Evolutionary conservation across 805 yeast genomes (phyloP), one percentile per base, ranked within the genome.

Genomic region (Kodamaea leandrae): DNA sequence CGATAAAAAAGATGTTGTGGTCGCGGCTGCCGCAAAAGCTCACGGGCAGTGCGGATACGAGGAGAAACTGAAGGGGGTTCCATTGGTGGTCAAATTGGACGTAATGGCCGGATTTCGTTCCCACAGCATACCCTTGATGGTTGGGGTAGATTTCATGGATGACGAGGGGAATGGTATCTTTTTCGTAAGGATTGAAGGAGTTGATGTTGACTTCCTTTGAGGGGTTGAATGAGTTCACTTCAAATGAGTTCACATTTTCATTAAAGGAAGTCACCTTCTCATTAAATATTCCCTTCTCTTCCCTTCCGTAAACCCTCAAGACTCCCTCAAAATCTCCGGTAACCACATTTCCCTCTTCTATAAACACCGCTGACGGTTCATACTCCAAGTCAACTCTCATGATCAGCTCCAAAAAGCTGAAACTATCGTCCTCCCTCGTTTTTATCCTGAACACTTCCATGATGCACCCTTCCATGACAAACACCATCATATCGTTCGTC

Each of bases 101-200:
- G 18, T 51, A 53, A 25, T 47, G 52, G 0, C 74, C 74, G 23
- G 59, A 60, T 34, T 55, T 57, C 1, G 72, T 52, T 1, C 72
- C 72, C 20, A 68, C 43, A 13, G 48, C 49, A 1, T 63, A 19
- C 10, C 39, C 39, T 2, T 39, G 15, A 4, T 32, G 26, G 2
- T n/a, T 20, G 12, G 36, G 43, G 2, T 41, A 7, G 3, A 55
- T 43, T 38, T 54, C 61, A 32, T 54, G 35, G 19, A 36, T 24
- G n/a, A 40, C 24, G 7, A 25, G 38, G 19, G 23, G 18, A 9
- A 37, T 28, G 9, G 32, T 24, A 9, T 19, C 30, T 17, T 20
- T 27, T 13, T 26, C 21, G 16, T 46, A 37, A 13, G 50, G 48
- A 15, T 38, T 43, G 27, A 37, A 14, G 3, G 25, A 10, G 28